phyloP scores from a whole-genome alignment of 805 yeast genomes.

The Candida ulmi region DNA sequence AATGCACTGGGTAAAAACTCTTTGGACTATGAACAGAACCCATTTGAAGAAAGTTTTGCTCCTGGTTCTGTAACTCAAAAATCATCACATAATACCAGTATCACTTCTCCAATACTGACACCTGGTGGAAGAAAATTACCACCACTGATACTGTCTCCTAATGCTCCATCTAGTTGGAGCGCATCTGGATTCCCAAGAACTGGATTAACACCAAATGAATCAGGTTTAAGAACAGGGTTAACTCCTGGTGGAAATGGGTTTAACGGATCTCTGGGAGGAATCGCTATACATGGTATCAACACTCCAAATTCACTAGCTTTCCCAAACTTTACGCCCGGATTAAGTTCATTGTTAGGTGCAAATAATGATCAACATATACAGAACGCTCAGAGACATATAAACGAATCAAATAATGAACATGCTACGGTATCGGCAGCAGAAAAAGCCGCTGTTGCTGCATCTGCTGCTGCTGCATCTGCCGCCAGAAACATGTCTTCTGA shows the following conservation, averaged over 20 bases:
- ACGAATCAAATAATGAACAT: background rate
- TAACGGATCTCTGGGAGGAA: slow-evolving; percentile 33
- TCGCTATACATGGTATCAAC: slow-evolving; percentile 16
- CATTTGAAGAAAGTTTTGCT: slow-evolving; percentile 94
- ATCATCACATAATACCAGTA: slow-evolving; percentile 20
- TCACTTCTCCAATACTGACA: slow-evolving; percentile 45
- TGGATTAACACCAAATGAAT: slow-evolving; percentile 75
- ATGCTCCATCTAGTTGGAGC: slow-evolving; percentile 19
- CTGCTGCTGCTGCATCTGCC: no score
- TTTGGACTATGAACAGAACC: slow-evolving; percentile 86
- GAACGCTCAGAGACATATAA: background rate
- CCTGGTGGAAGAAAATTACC: slow-evolving; percentile 57
- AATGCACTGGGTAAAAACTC: slow-evolving; percentile 23
- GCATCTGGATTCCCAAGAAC: slow-evolving; percentile 29
- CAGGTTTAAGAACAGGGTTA: slow-evolving; percentile 62
- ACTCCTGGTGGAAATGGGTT: slow-evolving; percentile 57
- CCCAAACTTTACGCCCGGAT: slow-evolving; percentile 29
- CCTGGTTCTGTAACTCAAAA: slow-evolving; percentile 34
- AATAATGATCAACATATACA: slow-evolving; percentile 14
- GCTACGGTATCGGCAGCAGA: no score
- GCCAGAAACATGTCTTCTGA: no score
- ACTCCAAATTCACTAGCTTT: slow-evolving; percentile 21
- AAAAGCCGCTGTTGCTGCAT: no score
- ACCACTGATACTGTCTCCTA: slow-evolving; percentile 31
- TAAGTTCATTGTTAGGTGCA: slow-evolving; percentile 24